These are phyloP conservation scores for Tremella fuciformis DNA, from an alignment of 768 basidiomycete genomes.

Conservation along the genomic window DNA sequence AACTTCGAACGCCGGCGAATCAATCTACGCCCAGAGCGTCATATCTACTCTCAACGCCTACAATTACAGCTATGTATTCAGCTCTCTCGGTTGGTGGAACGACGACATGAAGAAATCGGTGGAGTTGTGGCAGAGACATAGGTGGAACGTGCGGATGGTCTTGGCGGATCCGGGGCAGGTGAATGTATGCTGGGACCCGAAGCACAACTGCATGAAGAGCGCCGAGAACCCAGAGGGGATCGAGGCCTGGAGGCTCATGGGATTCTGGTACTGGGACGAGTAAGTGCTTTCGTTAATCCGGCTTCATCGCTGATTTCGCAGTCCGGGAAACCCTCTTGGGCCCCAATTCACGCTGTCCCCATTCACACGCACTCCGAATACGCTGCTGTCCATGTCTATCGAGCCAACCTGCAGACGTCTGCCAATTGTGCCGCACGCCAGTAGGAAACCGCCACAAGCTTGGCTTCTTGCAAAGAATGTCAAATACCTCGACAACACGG, in stretches of 20 bases:
- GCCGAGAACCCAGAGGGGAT: slow-evolving; percentile 30
- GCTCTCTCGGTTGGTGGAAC: slow-evolving; percentile 42
- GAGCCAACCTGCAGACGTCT: slow-evolving; percentile 38
- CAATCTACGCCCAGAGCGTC: slow-evolving; percentile 36
- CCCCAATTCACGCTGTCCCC: slow-evolving; percentile 41
- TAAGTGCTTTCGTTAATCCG: slow-evolving; percentile 15
- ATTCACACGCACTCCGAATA: slow-evolving; percentile 28
- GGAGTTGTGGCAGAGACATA: slow-evolving; percentile 28
- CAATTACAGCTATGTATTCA: slow-evolving; percentile 39
- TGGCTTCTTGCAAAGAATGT: slow-evolving; percentile 45
- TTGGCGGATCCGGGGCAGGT: slow-evolving; percentile 41
- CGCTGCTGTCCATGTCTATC: slow-evolving; percentile 41
- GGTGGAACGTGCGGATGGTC: slow-evolving; percentile 32
- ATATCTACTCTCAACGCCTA: slow-evolving; percentile 37
- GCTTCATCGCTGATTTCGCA: slow-evolving; percentile 10
- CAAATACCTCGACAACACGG: slow-evolving; percentile 22
- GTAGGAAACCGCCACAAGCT: slow-evolving; percentile 26
- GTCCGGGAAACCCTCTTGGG: slow-evolving; percentile 38
- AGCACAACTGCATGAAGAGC: slow-evolving; percentile 29
- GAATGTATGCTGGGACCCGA: slow-evolving; percentile 23
- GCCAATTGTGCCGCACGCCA: slow-evolving; percentile 9
- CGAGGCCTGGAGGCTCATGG: slow-evolving; percentile 36
- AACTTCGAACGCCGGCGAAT: slow-evolving; percentile 24
- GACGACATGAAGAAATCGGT: slow-evolving; percentile 37
- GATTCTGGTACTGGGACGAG: slow-evolving; percentile 46